These are phyloP conservation scores for Imleria badia DNA, from an alignment of 768 basidiomycete genomes.

Conservation along the genomic window DNA sequence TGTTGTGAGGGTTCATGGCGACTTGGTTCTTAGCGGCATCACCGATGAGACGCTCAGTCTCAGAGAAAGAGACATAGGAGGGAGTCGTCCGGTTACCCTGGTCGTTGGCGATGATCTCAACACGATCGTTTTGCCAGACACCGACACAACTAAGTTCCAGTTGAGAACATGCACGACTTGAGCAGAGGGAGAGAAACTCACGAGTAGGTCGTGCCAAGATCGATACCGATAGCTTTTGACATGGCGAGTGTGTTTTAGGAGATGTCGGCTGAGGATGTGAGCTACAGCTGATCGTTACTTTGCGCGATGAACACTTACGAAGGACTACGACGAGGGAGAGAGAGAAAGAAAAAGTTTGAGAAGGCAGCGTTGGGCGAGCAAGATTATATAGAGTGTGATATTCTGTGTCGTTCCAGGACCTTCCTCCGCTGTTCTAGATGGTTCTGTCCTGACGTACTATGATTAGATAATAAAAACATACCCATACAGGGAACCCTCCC, in stretches of 20 bases:
- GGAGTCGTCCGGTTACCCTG: constrained; percentile 95
- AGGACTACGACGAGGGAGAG: constrained; percentile 7
- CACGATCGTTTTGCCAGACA: constrained; percentile 99
- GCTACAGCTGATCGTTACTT: not conserved
- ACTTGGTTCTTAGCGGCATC: constrained; percentile 98
- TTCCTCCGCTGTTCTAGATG: constrained; percentile 35
- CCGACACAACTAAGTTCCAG: constrained; percentile 78
- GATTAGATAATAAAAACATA: constrained; percentile 34
- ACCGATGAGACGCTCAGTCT: too few relatives aligned
- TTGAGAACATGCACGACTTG: constrained; percentile 1
- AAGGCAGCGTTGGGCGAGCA: not conserved
- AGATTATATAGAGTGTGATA: constrained; percentile 30
- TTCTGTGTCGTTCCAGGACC: constrained; percentile 35
- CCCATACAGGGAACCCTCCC: constrained; percentile 1
- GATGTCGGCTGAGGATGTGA: constrained; percentile 9
- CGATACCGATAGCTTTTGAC: constrained; percentile 84
- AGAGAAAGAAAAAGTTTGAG: constrained; percentile 9
- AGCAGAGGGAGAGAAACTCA: constrained; percentile 30
- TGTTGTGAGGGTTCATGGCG: constrained; percentile 97
- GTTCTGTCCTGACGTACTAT: constrained; percentile 31
- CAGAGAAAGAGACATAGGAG: constrained; percentile 94
- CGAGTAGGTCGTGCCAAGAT: too few relatives aligned
- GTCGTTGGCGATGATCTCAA: too few relatives aligned
- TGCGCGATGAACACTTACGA: constrained; percentile 19
- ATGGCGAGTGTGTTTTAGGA: constrained; percentile 31